A percentile compares a stretch with the other conserved stretches of the same genome.
phyloP scores from a whole-genome alignment of 2,329 filamentous ascomycete species.

The Pleurostoma richardsiae region DNA sequence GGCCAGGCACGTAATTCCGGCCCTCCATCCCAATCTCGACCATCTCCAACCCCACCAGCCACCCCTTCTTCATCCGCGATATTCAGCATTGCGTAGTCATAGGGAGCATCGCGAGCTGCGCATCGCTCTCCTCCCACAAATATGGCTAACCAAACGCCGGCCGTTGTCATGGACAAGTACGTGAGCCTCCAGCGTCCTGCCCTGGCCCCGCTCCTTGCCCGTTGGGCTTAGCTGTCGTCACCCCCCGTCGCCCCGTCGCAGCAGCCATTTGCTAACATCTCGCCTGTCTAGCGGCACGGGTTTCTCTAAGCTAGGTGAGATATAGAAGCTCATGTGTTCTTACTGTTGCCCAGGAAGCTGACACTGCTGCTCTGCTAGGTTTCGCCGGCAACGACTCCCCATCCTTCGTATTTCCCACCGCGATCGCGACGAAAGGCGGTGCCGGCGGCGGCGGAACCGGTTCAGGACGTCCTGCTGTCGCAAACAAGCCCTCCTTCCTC shows the following conservation, averaged over 20 bases:
- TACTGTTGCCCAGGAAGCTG: constrained; percentile 12
- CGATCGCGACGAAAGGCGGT: constrained; percentile 89
- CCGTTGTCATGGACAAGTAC: constrained; percentile 99
- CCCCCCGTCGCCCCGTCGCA: constrained; percentile 10
- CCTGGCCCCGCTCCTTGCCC: constrained; percentile 10
- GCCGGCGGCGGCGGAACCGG: constrained; percentile 70
- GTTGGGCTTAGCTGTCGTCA: constrained; percentile 8
- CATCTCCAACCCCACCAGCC: neutral
- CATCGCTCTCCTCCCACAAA: constrained; percentile 23
- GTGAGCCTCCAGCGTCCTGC: constrained; percentile 37
- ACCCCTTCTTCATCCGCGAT: neutral
- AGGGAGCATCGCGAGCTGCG: constrained; percentile 4
- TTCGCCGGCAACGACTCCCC: constrained; percentile 99
- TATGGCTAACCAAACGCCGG: constrained; percentile 98
- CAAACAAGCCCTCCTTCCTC: constrained; percentile 92
- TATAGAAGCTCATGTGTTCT: neutral
- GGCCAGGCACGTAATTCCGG: neutral
- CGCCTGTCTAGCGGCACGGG: constrained; percentile 78
- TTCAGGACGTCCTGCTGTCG: constrained; percentile 83
- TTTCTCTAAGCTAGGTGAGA: constrained; percentile 94
- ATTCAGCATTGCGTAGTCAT: neutral
- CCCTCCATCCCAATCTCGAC: neutral
- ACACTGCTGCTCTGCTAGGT: constrained; percentile 46
- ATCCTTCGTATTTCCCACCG: constrained; percentile 98
- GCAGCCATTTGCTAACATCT: constrained; percentile 28